Base-by-base conservation (phyloP, 164 flowering plant species). In the Vitis labrusca region DNA sequence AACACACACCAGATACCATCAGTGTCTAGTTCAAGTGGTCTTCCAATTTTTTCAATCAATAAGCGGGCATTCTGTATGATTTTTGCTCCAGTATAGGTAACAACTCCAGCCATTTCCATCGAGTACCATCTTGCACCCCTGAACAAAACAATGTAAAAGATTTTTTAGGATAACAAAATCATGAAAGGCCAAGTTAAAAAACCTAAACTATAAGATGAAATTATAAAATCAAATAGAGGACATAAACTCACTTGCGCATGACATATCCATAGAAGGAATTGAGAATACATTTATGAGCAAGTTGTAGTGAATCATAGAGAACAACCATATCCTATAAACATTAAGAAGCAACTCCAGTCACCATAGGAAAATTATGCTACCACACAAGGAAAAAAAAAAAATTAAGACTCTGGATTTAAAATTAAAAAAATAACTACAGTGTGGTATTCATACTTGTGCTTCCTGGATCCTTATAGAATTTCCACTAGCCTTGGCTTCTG, bases 81-180 rank as follows among this genome's bases (percentile, higher is more conserved):
- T 83, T 96, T 93, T 16, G 99, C 99, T 50, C 99, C 99, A 51
- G 98, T 96, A 64, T 96, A 96, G 11, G 99, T 96, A 63, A 96
- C 99, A 29, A 93, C 97, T 66, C 99, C 99, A 75, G 99, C 99
- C 99, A 96, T 96, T 86, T 96, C 99, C 99, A 96, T 96, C 15
- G 99, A 96, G 71, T 91, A 96, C 99, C 99, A 96, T 81, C 99
- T 88, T 73, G 99, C 99, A 74, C 99, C 99, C 82, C 99, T 95
- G 72, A 71, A 56, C 14, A 69, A 66, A 75, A 48, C 71, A 65
- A 73, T 30, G 13, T 27, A 75, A 37, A 63, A 65, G 19, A 56
- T 69, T 63, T 30, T 66, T 17, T 63, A 44, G 62, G 2, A 70
- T 53, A 50, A 78, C 11, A 17, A 66, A 1, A 70, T 12, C 44